Evolutionary conservation across 140 eudicot genomes (phyloP).

Genomic region (Cichorium intybus): DNA sequence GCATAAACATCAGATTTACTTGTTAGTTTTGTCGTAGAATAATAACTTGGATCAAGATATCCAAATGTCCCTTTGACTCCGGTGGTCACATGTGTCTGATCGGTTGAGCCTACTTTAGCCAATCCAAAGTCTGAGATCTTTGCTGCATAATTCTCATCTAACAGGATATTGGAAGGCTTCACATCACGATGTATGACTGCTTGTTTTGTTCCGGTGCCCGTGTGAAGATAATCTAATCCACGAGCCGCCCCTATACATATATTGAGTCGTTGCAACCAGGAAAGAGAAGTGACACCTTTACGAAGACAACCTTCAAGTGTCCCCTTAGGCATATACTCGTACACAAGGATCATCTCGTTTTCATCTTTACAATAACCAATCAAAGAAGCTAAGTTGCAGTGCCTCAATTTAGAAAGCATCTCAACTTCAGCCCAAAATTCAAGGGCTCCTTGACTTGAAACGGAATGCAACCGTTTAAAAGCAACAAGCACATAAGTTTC

Average conservation of each 20-base stretch:
- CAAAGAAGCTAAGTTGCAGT: neutral
- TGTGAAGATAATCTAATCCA: slow-evolving; percentile 5
- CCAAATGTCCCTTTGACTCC: slow-evolving; percentile 18
- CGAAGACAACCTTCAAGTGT: slow-evolving; percentile 12
- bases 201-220: slow-evolving; percentile 1
- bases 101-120: slow-evolving; percentile 12
- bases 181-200: slow-evolving; percentile 31
- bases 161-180: slow-evolving; percentile 21
- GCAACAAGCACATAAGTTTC: neutral
- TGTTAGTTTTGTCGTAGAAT: neutral
- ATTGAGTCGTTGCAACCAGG: slow-evolving; percentile 14
- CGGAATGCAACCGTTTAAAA: neutral
- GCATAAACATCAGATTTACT: slow-evolving; percentile 26
- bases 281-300: neutral
- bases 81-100: slow-evolving; percentile 16
- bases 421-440: neutral
- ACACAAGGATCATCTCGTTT: neutral
- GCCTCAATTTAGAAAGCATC: neutral
- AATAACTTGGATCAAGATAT: slow-evolving; percentile 23
- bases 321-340: neutral
- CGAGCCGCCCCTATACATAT: slow-evolving; percentile 28
- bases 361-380: neutral
- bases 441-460: neutral
- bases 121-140: slow-evolving; percentile 31
- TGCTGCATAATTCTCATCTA: slow-evolving; percentile 26